Base-by-base conservation (phyloP, 2,329 filamentous ascomycete species). In the Rhexocercosporidium sp. region DNA sequence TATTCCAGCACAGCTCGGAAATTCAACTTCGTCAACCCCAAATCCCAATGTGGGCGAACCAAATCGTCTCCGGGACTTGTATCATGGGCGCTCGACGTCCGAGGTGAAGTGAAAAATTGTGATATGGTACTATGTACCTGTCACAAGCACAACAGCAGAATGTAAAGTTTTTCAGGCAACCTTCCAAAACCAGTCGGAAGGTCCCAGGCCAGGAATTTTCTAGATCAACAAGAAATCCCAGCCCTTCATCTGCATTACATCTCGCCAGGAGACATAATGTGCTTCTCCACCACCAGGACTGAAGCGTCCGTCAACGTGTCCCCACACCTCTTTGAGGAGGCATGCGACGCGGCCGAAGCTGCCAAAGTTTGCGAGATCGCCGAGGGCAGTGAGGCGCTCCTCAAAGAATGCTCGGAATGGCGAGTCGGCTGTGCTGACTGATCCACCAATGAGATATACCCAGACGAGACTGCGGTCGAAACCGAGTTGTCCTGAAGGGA, bases 181-280 rank as follows among this genome's bases (percentile, higher is more conserved):
- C 68, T 57, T 69, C 54, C 29, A 60, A 70, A 70, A 59, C 72
- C 70, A 68, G 71, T 71, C 57, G n/a, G 39, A 71, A 65, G 66
- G 63, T 31, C 47, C 65, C 47, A 54, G 64, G 66, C 47, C 56
- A 31, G 47, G 46, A 39, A 46, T 59, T 61, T 63, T 76, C 74
- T 82, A 97, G 81, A 97, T 94, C 79, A 97, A 87, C 79, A 97
- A 85, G 82, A 93, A 96, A 79, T 97, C 93, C 94, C 93, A 97
- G 74, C 89, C 89, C 83, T 95, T 96, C 82, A 90, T 88, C 81
- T 88, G 88, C 94, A 97, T 97, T 78, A 95, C 88, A 81, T 97
- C 92, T 82, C 95, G 87, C 95, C 95, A 98, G 89, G 94, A 94
- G 80, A 97, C 88, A 82, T 91, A 90, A 77, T 88, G 89, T 80